Conservation (phyloP, 495 filamentous ascomycete species). For the Aspergillus indologenus region DNA sequence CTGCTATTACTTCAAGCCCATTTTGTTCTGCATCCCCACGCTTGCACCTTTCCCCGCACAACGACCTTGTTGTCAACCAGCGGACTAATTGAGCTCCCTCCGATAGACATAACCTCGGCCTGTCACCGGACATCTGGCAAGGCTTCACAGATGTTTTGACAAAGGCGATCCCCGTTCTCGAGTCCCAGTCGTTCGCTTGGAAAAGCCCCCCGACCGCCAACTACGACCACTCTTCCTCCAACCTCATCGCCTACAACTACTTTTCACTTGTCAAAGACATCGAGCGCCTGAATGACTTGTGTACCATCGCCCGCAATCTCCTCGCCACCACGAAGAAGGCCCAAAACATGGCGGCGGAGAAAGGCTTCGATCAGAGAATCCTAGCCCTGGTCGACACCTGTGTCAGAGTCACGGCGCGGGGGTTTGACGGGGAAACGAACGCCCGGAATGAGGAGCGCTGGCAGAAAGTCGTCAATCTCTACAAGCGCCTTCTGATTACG, state of each 20-base stretch:
- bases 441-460: constrained; percentile 63
- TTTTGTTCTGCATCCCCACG: background rate
- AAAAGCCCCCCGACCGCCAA: constrained; percentile 56
- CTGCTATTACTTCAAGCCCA: background rate
- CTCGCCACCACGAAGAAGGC: constrained; percentile 76
- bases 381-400: constrained; percentile 78
- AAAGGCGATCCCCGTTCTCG: constrained; percentile 58
- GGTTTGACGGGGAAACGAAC: constrained; percentile 77
- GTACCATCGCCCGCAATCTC: constrained; percentile 80
- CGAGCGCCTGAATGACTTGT: constrained; percentile 77
- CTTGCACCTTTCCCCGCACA: background rate
- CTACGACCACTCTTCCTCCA: constrained; percentile 54
- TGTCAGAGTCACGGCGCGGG: constrained; percentile 82
- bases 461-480: constrained; percentile 69
- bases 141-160: constrained; percentile 59
- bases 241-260: constrained; percentile 78
- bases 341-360: constrained; percentile 80
- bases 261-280: constrained; percentile 73
- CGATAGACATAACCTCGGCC: constrained; percentile 46
- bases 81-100: constrained; percentile 15
- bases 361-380: constrained; percentile 77
- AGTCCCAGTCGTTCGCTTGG: constrained; percentile 59
- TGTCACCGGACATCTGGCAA: constrained; percentile 66
- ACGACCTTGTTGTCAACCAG: background rate
- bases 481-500: constrained; percentile 87